A percentile compares a stretch with the other conserved stretches of the same genome.
Conservation (phyloP, 2,329 filamentous ascomycete species). For the Alternaria sp. region DNA sequence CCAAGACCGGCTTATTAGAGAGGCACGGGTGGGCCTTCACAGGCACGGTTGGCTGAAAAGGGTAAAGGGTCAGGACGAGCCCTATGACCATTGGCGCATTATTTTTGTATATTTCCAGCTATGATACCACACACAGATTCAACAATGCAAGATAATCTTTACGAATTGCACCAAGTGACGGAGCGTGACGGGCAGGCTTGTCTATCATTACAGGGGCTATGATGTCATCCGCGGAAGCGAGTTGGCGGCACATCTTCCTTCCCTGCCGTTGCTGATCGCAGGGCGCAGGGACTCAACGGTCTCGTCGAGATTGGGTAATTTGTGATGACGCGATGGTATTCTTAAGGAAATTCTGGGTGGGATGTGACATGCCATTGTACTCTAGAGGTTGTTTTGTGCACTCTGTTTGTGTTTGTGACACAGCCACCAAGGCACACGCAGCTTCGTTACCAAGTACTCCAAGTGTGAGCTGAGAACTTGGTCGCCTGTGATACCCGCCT, state of each 20-base stretch:
- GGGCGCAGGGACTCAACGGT: constrained; percentile 12
- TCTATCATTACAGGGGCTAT: constrained; percentile 12
- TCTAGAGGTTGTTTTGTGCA: neutral
- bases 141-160: constrained; percentile 20
- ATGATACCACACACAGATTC: constrained; percentile 41
- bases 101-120: constrained; percentile 17
- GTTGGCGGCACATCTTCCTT: constrained; percentile 9
- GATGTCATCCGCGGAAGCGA: constrained; percentile 28
- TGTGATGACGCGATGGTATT: neutral
- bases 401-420: neutral
- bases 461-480: neutral
- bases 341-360: neutral
- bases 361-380: neutral
- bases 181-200: neutral
- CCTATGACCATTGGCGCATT: constrained; percentile 9
- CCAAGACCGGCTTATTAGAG: constrained; percentile 11
- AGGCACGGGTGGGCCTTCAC: constrained; percentile 27
- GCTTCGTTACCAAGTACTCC: constrained; percentile 2
- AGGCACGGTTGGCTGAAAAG: constrained; percentile 20
- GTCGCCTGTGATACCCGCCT: constrained; percentile 2
- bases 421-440: neutral
- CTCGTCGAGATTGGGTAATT: neutral
- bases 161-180: neutral
- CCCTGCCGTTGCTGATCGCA: neutral
- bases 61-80: neutral